Conservation (phyloP, 495 filamentous ascomycete genomes). For the Talaromyces nanjingensis region DNA sequence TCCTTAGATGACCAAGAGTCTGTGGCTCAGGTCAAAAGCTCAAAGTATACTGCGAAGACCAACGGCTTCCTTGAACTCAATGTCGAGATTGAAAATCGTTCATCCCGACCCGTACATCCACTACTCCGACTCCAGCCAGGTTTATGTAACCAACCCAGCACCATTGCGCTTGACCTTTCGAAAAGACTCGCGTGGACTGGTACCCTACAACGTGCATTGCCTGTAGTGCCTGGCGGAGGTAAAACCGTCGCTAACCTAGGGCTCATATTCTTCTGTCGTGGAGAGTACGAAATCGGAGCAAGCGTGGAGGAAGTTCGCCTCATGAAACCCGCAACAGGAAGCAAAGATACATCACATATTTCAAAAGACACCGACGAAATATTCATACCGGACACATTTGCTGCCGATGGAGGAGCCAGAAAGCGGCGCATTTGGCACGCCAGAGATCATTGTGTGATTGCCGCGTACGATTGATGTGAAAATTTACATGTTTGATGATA, state of each 20-base stretch:
- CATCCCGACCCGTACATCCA: constrained; percentile 56
- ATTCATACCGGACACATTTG: constrained; percentile 43
- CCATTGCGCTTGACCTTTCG: constrained; percentile 75
- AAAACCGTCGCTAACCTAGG: constrained; percentile 52
- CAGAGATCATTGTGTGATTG: constrained; percentile 55
- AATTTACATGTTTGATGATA: background rate
- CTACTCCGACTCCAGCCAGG: constrained; percentile 71
- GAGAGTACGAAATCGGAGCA: constrained; percentile 76
- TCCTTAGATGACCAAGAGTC: background rate
- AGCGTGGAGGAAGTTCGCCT: constrained; percentile 71
- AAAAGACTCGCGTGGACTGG: constrained; percentile 80
- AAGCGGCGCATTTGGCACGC: constrained; percentile 69
- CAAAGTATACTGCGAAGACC: constrained; percentile 51
- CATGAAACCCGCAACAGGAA: constrained; percentile 15
- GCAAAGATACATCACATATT: constrained; percentile 14
- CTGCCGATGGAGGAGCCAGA: constrained; percentile 46
- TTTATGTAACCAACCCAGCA: constrained; percentile 64
- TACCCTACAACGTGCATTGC: constrained; percentile 66
- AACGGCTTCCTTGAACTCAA: constrained; percentile 66
- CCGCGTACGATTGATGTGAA: constrained; percentile 35
- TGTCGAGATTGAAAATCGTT: constrained; percentile 66
- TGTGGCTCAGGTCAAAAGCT: constrained; percentile 36
- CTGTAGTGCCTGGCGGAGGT: constrained; percentile 49
- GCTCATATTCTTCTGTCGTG: constrained; percentile 65
- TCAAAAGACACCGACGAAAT: constrained; percentile 26